phyloP scores from a whole-genome alignment of 441 rosid species.

The Populus tomentosa region DNA sequence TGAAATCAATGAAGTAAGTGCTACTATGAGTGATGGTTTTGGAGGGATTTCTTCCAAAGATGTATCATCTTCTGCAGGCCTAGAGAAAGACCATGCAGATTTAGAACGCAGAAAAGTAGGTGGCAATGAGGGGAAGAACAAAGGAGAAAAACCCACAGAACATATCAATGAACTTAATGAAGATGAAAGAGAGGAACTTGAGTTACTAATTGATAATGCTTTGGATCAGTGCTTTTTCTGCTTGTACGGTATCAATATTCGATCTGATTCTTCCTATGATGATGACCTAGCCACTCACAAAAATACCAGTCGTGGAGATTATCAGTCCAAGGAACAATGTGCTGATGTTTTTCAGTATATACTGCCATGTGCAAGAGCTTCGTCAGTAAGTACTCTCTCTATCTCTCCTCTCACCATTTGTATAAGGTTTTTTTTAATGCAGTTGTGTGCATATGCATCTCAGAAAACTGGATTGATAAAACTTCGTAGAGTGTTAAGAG shows the following conservation, averaged over 20 bases:
- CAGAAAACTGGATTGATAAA: conserved; percentile 96
- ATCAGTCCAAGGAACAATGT: conserved; percentile 98
- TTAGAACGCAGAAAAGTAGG: conserved; percentile 21
- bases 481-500: conserved; percentile 95
- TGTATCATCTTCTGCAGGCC: conserved; percentile 16
- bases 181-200: conserved; percentile 92
- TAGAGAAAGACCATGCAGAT: conserved; percentile 24
- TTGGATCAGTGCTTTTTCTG: conserved; percentile 99
- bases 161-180: conserved; percentile 50
- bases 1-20: conserved; percentile 29
- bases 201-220: conserved; percentile 78
- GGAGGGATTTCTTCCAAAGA: conserved; percentile 29
- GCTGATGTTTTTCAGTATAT: conserved; percentile 99
- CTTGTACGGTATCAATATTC: conserved; percentile 94
- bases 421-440: not conserved
- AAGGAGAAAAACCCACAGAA: conserved; percentile 37
- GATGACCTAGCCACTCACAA: conserved; percentile 93
- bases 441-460: not conserved
- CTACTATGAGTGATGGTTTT: conserved; percentile 36
- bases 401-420: not conserved
- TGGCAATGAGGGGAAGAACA: conserved; percentile 26
- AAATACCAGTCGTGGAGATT: conserved; percentile 96
- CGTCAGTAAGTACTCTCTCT: conserved; percentile 74
- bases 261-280: conserved; percentile 88
- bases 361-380: conserved; percentile 86